These are phyloP conservation scores for Iris macrosiphon DNA, from an alignment of 106 monocot species.

Conservation along the genomic window DNA sequence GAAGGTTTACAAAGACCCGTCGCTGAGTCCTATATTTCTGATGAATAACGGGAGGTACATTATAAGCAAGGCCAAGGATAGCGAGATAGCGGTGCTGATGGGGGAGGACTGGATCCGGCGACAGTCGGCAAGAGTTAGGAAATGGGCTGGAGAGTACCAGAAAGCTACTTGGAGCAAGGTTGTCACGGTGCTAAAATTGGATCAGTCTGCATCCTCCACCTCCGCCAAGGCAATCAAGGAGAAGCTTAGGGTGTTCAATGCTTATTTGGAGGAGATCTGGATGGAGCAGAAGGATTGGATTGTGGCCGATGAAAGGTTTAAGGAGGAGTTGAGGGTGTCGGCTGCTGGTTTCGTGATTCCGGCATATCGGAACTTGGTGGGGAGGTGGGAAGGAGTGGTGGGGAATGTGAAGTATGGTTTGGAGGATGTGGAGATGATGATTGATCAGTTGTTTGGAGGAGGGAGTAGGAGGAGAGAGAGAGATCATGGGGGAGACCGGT, in stretches of 20 bases:
- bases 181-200: slow-evolving; percentile 24
- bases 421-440: slow-evolving; percentile 17
- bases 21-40: slow-evolving; percentile 53
- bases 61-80: slow-evolving; percentile 55
- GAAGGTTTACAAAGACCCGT: slow-evolving; percentile 40
- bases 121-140: slow-evolving; percentile 35
- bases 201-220: slow-evolving; percentile 12
- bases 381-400: slow-evolving; percentile 4
- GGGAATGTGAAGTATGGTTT: slow-evolving; percentile 13
- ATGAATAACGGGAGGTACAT: slow-evolving; percentile 91
- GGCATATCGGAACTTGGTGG: slow-evolving; percentile 19
- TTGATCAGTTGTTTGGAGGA: slow-evolving; percentile 12
- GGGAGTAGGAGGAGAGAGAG: slow-evolving; percentile 9
- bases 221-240: slow-evolving; percentile 7
- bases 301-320: slow-evolving; percentile 25
- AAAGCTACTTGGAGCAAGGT: slow-evolving; percentile 66
- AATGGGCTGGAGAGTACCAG: slow-evolving; percentile 58
- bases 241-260: slow-evolving; percentile 16
- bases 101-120: slow-evolving; percentile 77
- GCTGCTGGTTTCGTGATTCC: slow-evolving; percentile 7
- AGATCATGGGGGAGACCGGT: background rate
- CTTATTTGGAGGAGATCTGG: slow-evolving; percentile 24
- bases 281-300: slow-evolving; percentile 32
- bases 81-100: slow-evolving; percentile 52
- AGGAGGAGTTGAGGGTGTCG: slow-evolving; percentile 29